phyloP scores from a whole-genome alignment of 306 rosid genomes.

The Gynostemma pentaphyllum region DNA sequence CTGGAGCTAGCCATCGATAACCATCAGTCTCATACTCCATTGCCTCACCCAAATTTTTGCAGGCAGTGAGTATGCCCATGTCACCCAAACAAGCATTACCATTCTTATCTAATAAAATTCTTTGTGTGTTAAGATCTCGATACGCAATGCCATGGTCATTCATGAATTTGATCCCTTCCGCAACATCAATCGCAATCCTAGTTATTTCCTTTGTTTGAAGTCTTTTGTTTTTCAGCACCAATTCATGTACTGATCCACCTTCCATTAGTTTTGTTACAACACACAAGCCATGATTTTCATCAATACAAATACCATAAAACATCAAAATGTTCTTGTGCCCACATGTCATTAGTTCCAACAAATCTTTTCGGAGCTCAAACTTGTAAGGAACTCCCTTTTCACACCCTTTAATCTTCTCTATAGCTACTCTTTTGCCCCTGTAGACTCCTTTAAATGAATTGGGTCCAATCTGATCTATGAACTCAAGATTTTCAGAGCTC shows the following conservation, averaged over 20 bases:
- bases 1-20: slow-evolving; percentile 92
- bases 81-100: slow-evolving; percentile 92
- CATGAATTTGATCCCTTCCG: slow-evolving; percentile 85
- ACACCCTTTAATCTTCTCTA: slow-evolving; percentile 90
- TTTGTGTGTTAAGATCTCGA: slow-evolving; percentile 72
- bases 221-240: slow-evolving; percentile 68
- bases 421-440: slow-evolving; percentile 79
- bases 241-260: slow-evolving; percentile 73
- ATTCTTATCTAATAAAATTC: slow-evolving; percentile 69
- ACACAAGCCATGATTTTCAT: slow-evolving; percentile 84
- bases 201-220: slow-evolving; percentile 59
- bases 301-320: slow-evolving; percentile 68
- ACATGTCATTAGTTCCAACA: slow-evolving; percentile 80
- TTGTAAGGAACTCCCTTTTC: slow-evolving; percentile 75
- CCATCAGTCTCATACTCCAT: slow-evolving; percentile 95
- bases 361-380: slow-evolving; percentile 73
- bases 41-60: slow-evolving; percentile 74
- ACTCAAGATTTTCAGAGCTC: slow-evolving; percentile 65
- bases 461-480: slow-evolving; percentile 64
- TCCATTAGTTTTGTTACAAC: slow-evolving; percentile 82
- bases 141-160: slow-evolving; percentile 77
- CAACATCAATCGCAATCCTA: slow-evolving; percentile 72
- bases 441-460: slow-evolving; percentile 69
- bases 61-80: slow-evolving; percentile 77
- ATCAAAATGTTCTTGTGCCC: slow-evolving; percentile 74